Conservation (phyloP, 73 alveolate species). For the Tetrahymena borealis region DNA sequence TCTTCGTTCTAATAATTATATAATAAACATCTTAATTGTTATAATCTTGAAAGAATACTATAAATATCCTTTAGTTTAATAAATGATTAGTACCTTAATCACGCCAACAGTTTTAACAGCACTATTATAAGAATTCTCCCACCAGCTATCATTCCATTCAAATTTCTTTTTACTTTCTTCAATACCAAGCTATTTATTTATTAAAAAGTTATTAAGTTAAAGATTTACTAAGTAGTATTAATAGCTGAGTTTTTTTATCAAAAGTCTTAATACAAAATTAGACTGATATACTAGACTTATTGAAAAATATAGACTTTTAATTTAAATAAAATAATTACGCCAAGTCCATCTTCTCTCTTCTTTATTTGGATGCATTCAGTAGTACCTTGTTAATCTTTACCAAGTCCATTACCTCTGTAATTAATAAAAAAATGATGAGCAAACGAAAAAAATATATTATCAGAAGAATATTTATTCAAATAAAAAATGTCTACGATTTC, state of each 20-base stretch:
- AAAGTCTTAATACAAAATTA: not conserved
- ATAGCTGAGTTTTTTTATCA: not conserved
- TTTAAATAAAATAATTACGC: not conserved
- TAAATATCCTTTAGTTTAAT: no score
- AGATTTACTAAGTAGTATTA: not conserved
- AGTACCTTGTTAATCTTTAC: not conserved
- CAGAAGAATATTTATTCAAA: no score
- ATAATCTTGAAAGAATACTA: no score
- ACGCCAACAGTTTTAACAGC: not conserved
- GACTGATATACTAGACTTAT: not conserved
- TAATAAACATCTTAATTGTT: not conserved
- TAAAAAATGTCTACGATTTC: no score
- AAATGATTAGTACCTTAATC: not conserved
- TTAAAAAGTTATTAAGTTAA: not conserved
- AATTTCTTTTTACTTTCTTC: not conserved
- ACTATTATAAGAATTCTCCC: not conserved
- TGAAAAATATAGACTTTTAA: not conserved
- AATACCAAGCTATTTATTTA: not conserved
- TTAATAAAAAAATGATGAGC: not conserved
- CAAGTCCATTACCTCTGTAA: not conserved
- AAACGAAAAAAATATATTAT: no score
- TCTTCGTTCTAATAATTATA: not conserved
- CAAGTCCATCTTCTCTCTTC: not conserved
- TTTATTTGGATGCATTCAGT: not conserved
- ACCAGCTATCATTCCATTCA: conserved; percentile 2